Evolutionary conservation across 2,329 filamentous ascomycete genomes (phyloP), one percentile per base, ranked within the genome.

Genomic region (Epichloe elymi): DNA sequence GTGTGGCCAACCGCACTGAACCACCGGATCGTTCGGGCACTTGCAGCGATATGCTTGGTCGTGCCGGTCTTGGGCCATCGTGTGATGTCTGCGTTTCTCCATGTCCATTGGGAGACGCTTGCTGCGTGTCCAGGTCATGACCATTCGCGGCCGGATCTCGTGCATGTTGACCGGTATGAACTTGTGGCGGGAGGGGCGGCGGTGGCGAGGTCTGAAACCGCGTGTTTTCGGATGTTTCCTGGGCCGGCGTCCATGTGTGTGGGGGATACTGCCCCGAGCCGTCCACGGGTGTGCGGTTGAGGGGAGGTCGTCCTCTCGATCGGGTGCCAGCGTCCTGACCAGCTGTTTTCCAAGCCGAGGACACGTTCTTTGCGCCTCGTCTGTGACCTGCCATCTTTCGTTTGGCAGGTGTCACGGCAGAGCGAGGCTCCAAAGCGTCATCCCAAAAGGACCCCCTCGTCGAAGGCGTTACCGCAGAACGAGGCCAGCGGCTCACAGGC

Each of bases 351-450:
- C 90, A 96, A 1, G 90, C 90, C 10, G 89, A 95, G 1, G 89
- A 95, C 0, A 95, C 88, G 6, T 87, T 88, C 61, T 80, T 80
- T 0, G 88, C 86, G 0, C 89, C 89, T 63, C 94, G 86, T 4
- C 87, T 79, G 51, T 65, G 65, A 11, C 56, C 51, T 3, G 60
- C 49, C 17, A 73, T 66, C 53, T 77, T 74, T 2, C 69, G 66
- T 55, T 74, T 82, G 49, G 77, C 80, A 1, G 84, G 81, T 4
- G 83, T 86, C n/a, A 86, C 73, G 3, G 86, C 86, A 1, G 88
- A 89, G 46, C 76, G 81, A 10, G 86, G 85, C 55, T 88, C 84
- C 45, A 63, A 53, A 3, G 69, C 54, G n/a, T 79, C 75, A n/a
- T 71, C 68, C 77, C 77, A 80, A 56, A 79, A 79, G 0, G 64